Evolutionary conservation across 2,329 filamentous ascomycete genomes (phyloP).

Genomic region (Fusarium vanettenii): DNA sequence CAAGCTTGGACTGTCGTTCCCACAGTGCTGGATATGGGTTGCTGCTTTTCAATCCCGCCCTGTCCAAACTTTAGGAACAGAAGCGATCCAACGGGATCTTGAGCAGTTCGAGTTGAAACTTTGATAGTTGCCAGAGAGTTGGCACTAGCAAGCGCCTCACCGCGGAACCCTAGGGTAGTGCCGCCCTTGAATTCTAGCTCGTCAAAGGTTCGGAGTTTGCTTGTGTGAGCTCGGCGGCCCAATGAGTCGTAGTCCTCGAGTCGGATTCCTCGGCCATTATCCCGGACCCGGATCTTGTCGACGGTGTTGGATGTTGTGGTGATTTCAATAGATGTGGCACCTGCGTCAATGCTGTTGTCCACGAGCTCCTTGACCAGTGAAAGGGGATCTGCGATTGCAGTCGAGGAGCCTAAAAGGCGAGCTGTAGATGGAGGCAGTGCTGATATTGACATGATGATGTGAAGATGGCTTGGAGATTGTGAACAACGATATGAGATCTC

Average conservation of each 20-base stretch:
- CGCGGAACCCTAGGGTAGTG: constrained; percentile 78
- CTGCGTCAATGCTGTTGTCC: constrained; percentile 81
- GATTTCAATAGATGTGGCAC: constrained; percentile 74
- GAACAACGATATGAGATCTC: constrained; percentile 18
- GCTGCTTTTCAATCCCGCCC: constrained; percentile 47
- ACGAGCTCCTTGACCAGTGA: constrained; percentile 80
- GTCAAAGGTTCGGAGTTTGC: constrained; percentile 74
- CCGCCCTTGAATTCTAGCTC: constrained; percentile 69
- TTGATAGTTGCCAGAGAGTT: constrained; percentile 69
- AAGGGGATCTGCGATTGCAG: constrained; percentile 68
- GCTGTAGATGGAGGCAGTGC: constrained; percentile 61
- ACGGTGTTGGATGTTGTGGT: constrained; percentile 73
- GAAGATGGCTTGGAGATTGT: constrained; percentile 12
- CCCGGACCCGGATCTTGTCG: constrained; percentile 75
- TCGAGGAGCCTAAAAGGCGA: constrained; percentile 69
- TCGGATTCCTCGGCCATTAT: constrained; percentile 79
- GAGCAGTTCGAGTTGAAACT: constrained; percentile 72
- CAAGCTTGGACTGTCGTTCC: constrained; percentile 75
- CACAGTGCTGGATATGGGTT: constrained; percentile 63
- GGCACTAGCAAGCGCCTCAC: constrained; percentile 76
- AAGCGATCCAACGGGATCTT: constrained; percentile 67
- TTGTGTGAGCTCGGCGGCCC: constrained; percentile 77
- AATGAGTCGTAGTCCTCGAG: constrained; percentile 70
- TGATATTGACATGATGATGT: constrained; percentile 59
- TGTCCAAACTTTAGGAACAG: constrained; percentile 55